Percentiles rank a stretch among this genome's conserved stretches.
phyloP scores from a whole-genome alignment of 805 yeast genomes.

The Candida xyloterini region DNA sequence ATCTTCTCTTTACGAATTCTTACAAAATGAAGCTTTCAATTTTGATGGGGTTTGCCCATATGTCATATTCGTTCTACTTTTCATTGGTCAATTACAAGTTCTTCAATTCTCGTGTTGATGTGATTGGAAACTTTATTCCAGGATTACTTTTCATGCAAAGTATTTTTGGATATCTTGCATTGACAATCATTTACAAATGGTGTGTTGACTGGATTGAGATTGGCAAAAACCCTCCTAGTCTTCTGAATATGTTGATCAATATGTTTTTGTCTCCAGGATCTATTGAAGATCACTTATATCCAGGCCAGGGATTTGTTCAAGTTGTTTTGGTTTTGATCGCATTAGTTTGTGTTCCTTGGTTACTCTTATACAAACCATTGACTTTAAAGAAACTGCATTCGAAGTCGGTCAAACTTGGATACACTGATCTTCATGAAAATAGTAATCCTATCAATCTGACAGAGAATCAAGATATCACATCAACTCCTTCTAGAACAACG shows the following conservation, averaged over 20 bases:
- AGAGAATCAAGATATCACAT: constrained; percentile 25
- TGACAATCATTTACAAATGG: constrained; percentile 75
- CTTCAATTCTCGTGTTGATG: constrained; percentile 60
- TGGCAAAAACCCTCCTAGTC: constrained; percentile 65
- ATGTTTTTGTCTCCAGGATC: constrained; percentile 75
- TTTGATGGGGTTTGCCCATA: constrained; percentile 71
- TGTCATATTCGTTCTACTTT: constrained; percentile 67
- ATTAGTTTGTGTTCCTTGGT: constrained; percentile 71
- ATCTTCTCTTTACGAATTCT: constrained; percentile 64
- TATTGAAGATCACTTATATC: constrained; percentile 61
- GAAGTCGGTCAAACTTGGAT: constrained; percentile 47
- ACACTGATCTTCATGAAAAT: constrained; percentile 42
- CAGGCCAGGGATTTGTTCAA: constrained; percentile 64
- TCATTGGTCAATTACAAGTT: constrained; percentile 61
- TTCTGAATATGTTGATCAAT: constrained; percentile 69
- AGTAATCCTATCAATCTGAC: constrained; percentile 28
- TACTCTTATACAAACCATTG: constrained; percentile 64
- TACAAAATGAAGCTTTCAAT: constrained; percentile 77
- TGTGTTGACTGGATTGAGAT: constrained; percentile 63
- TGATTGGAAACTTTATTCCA: constrained; percentile 70
- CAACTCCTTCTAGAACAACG: constrained; percentile 18
- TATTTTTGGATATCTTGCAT: constrained; percentile 66
- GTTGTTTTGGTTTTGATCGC: constrained; percentile 56
- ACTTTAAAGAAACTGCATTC: constrained; percentile 43
- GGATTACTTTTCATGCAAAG: constrained; percentile 74